Evolutionary conservation across 495 filamentous ascomycete genomes (phyloP).

Genomic region (Glutinoglossum americanum): DNA sequence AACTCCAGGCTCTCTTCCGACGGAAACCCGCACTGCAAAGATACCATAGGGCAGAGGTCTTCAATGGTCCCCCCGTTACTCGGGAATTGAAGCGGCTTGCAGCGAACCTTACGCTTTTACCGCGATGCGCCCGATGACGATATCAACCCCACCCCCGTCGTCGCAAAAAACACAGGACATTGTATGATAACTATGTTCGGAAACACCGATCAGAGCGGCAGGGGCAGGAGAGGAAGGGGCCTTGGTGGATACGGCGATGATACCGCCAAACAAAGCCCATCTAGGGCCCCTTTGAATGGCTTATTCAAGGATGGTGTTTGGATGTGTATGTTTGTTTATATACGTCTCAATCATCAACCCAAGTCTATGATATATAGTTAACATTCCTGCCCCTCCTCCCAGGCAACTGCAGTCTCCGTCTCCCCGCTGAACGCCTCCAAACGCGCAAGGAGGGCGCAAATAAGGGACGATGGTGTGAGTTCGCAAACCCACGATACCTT

Average conservation of each 20-base stretch:
- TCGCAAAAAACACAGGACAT: not conserved
- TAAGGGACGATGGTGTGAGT: constrained; percentile 34
- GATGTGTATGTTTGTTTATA: constrained; percentile 17
- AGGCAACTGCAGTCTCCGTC: constrained; percentile 41
- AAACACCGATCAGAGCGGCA: not conserved
- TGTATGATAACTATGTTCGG: not conserved
- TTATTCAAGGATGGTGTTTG: constrained; percentile 33
- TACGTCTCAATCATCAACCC: not conserved
- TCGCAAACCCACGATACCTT: not conserved
- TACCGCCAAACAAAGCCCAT: not conserved
- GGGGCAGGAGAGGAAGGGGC: not conserved
- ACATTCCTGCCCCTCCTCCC: constrained; percentile 10
- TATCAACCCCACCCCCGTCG: not conserved
- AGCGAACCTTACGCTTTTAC: no score
- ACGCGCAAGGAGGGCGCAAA: constrained; percentile 47
- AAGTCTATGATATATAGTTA: constrained; percentile 1
- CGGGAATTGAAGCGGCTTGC: not conserved
- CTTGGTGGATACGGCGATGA: not conserved
- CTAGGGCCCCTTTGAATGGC: constrained; percentile 25
- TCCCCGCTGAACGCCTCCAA: constrained; percentile 34
- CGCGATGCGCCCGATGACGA: not conserved
- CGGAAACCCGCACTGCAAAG: not conserved
- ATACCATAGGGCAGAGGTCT: no score
- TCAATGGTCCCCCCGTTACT: not conserved
- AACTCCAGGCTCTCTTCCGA: no score